Conservation (phyloP, 768 basidiomycete genomes). For the Tricholomella constricta region DNA sequence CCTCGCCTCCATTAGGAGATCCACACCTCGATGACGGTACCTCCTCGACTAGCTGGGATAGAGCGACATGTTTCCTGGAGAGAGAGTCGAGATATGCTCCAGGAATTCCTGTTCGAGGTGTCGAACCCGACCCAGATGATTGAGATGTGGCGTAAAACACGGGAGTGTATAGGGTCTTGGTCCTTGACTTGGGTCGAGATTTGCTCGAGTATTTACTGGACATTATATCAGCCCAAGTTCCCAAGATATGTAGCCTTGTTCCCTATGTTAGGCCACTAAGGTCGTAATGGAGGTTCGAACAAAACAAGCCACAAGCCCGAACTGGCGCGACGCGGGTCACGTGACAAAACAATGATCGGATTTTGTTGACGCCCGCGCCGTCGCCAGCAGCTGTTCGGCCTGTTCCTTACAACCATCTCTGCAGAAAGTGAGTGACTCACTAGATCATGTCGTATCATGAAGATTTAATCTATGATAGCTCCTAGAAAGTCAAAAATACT, state of each 20-base stretch:
- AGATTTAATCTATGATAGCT: too few relatives aligned
- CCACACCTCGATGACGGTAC: constrained; percentile 23
- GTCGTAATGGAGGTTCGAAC: background rate
- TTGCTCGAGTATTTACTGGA: background rate
- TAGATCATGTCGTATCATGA: background rate
- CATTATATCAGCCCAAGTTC: constrained; percentile 1
- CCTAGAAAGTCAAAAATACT: too few relatives aligned
- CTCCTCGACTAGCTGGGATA: constrained; percentile 30
- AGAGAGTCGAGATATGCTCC: constrained; percentile 22
- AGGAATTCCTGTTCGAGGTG: constrained; percentile 2
- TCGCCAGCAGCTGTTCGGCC: too few relatives aligned
- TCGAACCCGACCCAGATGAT: constrained; percentile 9
- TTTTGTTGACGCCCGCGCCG: too few relatives aligned
- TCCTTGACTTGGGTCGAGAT: constrained; percentile 4
- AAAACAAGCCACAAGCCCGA: background rate
- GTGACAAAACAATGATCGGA: constrained; percentile 6
- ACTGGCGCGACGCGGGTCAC: background rate
- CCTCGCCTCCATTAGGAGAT: constrained; percentile 14
- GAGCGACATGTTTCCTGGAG: constrained; percentile 25
- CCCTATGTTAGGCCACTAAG: background rate
- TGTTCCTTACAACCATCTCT: background rate
- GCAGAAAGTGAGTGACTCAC: background rate
- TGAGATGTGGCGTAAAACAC: constrained; percentile 16
- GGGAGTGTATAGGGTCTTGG: constrained; percentile 21
- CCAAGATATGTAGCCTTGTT: background rate